These are phyloP conservation scores for Mercurialis annua DNA, from an alignment of 345 rosid species.

Conservation along the genomic window DNA sequence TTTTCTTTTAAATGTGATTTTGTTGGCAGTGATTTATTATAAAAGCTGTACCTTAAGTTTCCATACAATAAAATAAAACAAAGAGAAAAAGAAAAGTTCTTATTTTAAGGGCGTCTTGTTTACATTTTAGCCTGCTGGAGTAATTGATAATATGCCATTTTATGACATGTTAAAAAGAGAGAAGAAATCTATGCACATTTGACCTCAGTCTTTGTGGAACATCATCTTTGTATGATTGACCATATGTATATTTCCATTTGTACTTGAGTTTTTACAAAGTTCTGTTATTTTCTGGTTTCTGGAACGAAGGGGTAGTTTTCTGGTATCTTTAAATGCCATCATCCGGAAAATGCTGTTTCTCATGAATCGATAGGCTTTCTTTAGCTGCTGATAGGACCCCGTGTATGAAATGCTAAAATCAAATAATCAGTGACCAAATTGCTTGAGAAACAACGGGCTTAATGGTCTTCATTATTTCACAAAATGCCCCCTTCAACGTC, in stretches of 20 bases:
- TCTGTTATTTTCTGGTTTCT: not conserved
- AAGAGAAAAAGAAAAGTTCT: not conserved
- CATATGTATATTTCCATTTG: not conserved
- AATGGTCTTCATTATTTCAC: not conserved
- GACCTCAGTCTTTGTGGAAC: not conserved
- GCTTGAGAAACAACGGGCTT: not conserved
- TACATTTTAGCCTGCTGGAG: not conserved
- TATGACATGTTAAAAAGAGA: too few species aligned
- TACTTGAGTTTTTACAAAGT: not conserved
- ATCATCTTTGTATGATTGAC: not conserved
- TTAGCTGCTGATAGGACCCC: not conserved
- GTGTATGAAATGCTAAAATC: not conserved
- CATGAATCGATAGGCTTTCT: not conserved
- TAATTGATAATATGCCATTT: not conserved
- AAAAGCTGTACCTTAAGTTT: not conserved
- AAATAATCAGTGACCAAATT: not conserved
- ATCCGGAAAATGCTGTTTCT: not conserved
- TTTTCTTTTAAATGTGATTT: not conserved
- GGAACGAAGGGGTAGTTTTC: conserved; percentile 1
- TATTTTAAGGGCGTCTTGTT: not conserved
- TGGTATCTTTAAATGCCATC: not conserved
- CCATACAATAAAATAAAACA: not conserved
- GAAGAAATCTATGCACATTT: too few species aligned
- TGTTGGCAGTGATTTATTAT: not conserved
- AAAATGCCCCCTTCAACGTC: not conserved